Conservation (phyloP, 331 rosid species). For the Pyrus hybrid region DNA sequence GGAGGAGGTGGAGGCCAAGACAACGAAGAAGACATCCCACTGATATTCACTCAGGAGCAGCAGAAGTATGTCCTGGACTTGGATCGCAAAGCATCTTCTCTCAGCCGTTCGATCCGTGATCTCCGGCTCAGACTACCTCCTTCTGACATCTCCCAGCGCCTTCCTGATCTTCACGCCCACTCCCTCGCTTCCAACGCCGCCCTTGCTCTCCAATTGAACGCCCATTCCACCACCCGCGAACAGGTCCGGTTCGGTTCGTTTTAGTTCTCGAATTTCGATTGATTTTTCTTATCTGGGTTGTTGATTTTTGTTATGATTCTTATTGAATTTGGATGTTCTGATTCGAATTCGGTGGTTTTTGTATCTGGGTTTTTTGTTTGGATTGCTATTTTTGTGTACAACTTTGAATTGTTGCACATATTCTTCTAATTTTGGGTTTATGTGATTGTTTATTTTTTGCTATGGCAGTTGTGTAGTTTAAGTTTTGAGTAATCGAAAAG, state of each 20-base stretch:
- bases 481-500: neutral
- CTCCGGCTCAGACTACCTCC: conserved; percentile 90
- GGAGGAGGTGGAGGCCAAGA: conserved; percentile 40
- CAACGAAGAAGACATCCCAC: conserved; percentile 39
- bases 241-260: conserved; percentile 34
- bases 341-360: neutral
- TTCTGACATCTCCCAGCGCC: conserved; percentile 74
- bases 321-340: neutral
- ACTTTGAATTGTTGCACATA: neutral
- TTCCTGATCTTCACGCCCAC: conserved; percentile 93
- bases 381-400: neutral
- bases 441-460: neutral
- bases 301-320: neutral
- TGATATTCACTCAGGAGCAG: conserved; percentile 52
- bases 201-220: conserved; percentile 69
- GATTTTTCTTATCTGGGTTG: neutral
- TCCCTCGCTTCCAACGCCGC: conserved; percentile 84
- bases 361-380: neutral
- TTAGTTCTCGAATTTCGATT: neutral
- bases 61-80: conserved; percentile 51
- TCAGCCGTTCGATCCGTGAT: conserved; percentile 69
- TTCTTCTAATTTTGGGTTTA: neutral
- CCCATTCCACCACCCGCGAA: conserved; percentile 82
- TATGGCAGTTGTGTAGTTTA: neutral
- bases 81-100: conserved; percentile 46